Percentiles rank a stretch among this genome's conserved stretches.
Evolutionary conservation across 371 early-diverging fungal species (phyloP).

Genomic region (Circinella umbellata): DNA sequence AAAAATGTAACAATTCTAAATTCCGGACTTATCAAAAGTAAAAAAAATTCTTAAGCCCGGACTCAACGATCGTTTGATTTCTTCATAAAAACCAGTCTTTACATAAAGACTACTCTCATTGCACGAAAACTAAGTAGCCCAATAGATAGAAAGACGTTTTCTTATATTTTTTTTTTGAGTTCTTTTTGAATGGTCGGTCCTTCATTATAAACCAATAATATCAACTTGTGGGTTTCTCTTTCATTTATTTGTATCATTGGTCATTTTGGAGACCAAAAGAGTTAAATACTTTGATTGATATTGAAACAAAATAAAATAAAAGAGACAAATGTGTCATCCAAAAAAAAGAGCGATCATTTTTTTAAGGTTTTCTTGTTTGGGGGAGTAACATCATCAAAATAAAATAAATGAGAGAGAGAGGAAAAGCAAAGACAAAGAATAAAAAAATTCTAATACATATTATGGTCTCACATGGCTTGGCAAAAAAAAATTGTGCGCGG

Average conservation of each 20-base stretch:
- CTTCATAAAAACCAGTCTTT: conserved; percentile 2
- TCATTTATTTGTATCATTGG: no score
- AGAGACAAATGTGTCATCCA: no score
- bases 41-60: conserved; percentile 5
- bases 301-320: no score
- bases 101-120: not conserved
- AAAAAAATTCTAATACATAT: not conserved
- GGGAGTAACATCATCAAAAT: not conserved
- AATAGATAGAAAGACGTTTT: not conserved
- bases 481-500: conserved; percentile 5
- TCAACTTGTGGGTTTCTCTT: conserved; percentile 1
- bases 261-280: no score
- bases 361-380: not conserved
- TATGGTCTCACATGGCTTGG: not conserved
- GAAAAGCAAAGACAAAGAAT: no score
- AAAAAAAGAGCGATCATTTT: not conserved
- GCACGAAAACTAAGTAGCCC: not conserved
- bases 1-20: conserved; percentile 6
- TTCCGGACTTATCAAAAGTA: conserved; percentile 4
- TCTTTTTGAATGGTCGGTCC: not conserved
- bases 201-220: not conserved
- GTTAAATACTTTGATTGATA: no score
- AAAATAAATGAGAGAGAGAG: no score
- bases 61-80: conserved; percentile 6
- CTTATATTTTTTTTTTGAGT: not conserved